These are phyloP conservation scores for Hamigera avellanea DNA, from an alignment of 495 filamentous ascomycete species.

Conservation along the genomic window DNA sequence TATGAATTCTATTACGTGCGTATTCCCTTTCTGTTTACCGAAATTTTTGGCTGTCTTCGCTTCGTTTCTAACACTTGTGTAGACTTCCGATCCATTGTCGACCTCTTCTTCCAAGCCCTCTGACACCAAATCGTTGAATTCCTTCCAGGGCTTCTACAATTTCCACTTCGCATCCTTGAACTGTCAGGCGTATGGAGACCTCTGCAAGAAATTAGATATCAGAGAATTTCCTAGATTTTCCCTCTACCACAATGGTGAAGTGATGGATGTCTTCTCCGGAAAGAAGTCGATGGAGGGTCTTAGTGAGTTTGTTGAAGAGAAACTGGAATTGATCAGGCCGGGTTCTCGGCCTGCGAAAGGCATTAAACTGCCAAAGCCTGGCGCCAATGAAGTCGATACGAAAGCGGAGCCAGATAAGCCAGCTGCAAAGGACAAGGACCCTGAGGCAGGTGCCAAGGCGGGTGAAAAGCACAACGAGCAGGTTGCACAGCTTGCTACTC, in stretches of 20 bases:
- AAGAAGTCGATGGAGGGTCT: constrained; percentile 48
- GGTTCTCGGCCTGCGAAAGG: constrained; percentile 61
- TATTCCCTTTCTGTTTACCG: background rate
- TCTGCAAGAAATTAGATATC: constrained; percentile 57
- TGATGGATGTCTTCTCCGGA: constrained; percentile 48
- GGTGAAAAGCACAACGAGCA: constrained; percentile 35
- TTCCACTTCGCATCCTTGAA: constrained; percentile 82
- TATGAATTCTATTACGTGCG: constrained; percentile 85
- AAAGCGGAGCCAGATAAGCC: constrained; percentile 32
- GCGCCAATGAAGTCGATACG: constrained; percentile 37
- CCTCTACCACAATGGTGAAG: constrained; percentile 74
- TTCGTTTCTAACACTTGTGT: constrained; percentile 10
- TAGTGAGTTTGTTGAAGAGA: constrained; percentile 61
- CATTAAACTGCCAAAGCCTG: constrained; percentile 48
- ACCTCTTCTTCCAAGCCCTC: constrained; percentile 29
- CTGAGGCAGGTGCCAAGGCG: constrained; percentile 29
- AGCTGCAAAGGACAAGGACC: constrained; percentile 38
- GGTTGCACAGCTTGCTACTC: constrained; percentile 18
- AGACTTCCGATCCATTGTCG: constrained; percentile 64
- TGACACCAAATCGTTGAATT: constrained; percentile 42
- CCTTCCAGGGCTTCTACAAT: constrained; percentile 67
- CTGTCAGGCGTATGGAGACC: constrained; percentile 67
- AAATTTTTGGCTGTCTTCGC: background rate
- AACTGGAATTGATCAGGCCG: constrained; percentile 64
- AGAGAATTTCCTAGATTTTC: constrained; percentile 58